A percentile compares a stretch with the other conserved stretches of the same genome.
Conservation (phyloP, 2,329 filamentous ascomycete species). For the Fusarium concolor region DNA sequence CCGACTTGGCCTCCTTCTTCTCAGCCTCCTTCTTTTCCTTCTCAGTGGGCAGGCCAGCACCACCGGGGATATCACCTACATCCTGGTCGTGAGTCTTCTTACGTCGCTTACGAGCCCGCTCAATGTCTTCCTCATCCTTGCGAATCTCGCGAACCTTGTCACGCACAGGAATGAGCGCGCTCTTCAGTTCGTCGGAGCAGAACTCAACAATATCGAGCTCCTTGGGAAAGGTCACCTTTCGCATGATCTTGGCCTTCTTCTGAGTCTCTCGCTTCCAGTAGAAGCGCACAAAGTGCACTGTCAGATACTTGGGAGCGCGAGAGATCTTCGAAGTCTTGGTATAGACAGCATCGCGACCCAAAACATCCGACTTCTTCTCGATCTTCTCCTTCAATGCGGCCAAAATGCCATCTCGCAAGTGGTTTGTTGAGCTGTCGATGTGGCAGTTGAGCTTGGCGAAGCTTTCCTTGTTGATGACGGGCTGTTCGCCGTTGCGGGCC, state of each 20-base stretch:
- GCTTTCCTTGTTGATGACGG: slow-evolving; percentile 73
- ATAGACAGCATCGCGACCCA: slow-evolving; percentile 84
- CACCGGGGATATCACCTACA: slow-evolving; percentile 58
- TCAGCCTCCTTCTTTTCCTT: slow-evolving; percentile 65
- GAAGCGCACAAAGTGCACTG: slow-evolving; percentile 97
- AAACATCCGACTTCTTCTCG: slow-evolving; percentile 84
- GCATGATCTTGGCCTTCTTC: slow-evolving; percentile 99
- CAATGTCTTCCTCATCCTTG: slow-evolving; percentile 94
- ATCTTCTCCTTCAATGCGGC: slow-evolving; percentile 87
- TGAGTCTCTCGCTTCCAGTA: slow-evolving; percentile 96
- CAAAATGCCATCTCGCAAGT: slow-evolving; percentile 87
- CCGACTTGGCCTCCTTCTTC: slow-evolving; percentile 58
- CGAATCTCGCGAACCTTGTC: slow-evolving; percentile 95
- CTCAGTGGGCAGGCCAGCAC: slow-evolving; percentile 62
- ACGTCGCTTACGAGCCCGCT: slow-evolving; percentile 90
- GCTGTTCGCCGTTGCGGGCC: slow-evolving; percentile 81
- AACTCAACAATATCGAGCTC: slow-evolving; percentile 95
- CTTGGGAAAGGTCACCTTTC: slow-evolving; percentile 95
- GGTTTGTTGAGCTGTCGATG: slow-evolving; percentile 88
- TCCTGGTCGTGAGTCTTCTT: slow-evolving; percentile 71
- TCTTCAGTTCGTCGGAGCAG: slow-evolving; percentile 89
- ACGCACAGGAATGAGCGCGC: slow-evolving; percentile 87
- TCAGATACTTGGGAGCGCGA: slow-evolving; percentile 92
- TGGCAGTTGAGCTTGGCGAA: slow-evolving; percentile 98
- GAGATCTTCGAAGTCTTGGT: slow-evolving; percentile 93